These are phyloP conservation scores for Boletus sp. DNA, from an alignment of 768 basidiomycete species.

Conservation along the genomic window DNA sequence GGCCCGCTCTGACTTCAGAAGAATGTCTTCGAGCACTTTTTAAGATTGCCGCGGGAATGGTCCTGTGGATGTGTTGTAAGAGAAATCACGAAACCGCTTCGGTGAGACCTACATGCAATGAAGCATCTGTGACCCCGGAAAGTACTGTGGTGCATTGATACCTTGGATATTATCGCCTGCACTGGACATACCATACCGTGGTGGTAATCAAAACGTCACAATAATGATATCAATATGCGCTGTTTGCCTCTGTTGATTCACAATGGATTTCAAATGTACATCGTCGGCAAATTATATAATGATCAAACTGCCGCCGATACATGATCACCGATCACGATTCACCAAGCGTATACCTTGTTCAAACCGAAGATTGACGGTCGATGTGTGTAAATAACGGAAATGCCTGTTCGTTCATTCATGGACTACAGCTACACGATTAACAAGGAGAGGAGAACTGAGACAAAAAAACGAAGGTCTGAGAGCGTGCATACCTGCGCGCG, in stretches of 20 bases:
- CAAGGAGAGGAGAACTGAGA: neutral
- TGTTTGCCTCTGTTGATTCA: no score
- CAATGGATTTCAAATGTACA: no score
- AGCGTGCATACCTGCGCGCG: neutral
- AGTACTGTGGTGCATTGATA: no score
- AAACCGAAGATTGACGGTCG: neutral
- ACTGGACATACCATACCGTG: no score
- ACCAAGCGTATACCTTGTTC: neutral
- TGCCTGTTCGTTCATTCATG: neutral
- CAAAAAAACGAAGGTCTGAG: neutral
- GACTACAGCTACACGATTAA: conserved; percentile 15
- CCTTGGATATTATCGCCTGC: no score
- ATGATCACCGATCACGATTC: neutral
- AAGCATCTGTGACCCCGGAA: neutral
- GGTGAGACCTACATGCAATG: neutral
- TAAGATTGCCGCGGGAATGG: neutral
- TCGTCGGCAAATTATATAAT: no score
- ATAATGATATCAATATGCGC: no score
- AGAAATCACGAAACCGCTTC: neutral
- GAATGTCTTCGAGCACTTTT: neutral
- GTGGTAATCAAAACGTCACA: no score
- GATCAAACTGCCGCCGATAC: no score
- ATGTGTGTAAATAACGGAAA: no score
- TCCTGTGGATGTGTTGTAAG: neutral
- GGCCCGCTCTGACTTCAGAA: no score